A percentile compares a stretch with the other conserved stretches of the same genome.
phyloP scores from a whole-genome alignment of 2,329 filamentous ascomycete genomes.

The Shiraia sp. region DNA sequence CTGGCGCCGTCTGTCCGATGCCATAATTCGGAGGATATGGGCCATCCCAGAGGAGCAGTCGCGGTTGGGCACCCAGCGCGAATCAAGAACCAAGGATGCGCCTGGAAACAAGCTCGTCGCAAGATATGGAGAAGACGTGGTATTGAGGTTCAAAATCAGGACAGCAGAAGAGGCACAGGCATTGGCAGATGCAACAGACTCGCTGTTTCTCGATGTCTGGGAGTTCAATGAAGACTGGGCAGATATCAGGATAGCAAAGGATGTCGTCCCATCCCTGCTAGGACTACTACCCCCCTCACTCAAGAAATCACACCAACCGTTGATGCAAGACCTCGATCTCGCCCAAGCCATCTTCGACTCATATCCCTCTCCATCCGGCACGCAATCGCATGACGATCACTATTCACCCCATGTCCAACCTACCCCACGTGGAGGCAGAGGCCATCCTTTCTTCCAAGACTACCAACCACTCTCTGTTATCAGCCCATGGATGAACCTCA shows the following conservation, averaged over 20 bases:
- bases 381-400: constrained; percentile 29
- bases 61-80: constrained; percentile 3
- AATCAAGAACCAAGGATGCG: not conserved
- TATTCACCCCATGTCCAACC: constrained; percentile 33
- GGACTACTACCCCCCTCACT: constrained; percentile 76
- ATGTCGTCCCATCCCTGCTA: constrained; percentile 77
- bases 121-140: constrained; percentile 78
- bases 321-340: constrained; percentile 74
- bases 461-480: constrained; percentile 89
- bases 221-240: constrained; percentile 79
- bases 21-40: constrained; percentile 41
- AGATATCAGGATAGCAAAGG: constrained; percentile 77
- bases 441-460: constrained; percentile 78
- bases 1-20: constrained; percentile 45
- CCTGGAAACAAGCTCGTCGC: constrained; percentile 37
- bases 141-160: constrained; percentile 83
- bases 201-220: constrained; percentile 89
- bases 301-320: constrained; percentile 68
- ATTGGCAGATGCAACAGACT: constrained; percentile 72
- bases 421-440: constrained; percentile 52
- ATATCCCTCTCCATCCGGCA: constrained; percentile 60
- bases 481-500: constrained; percentile 86
- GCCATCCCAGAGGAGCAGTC: constrained; percentile 23
- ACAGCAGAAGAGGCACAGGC: constrained; percentile 69
- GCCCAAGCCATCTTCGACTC: constrained; percentile 76